phyloP scores from a whole-genome alignment of 2,329 filamentous ascomycete genomes.

The Trichoderma lentiforme region DNA sequence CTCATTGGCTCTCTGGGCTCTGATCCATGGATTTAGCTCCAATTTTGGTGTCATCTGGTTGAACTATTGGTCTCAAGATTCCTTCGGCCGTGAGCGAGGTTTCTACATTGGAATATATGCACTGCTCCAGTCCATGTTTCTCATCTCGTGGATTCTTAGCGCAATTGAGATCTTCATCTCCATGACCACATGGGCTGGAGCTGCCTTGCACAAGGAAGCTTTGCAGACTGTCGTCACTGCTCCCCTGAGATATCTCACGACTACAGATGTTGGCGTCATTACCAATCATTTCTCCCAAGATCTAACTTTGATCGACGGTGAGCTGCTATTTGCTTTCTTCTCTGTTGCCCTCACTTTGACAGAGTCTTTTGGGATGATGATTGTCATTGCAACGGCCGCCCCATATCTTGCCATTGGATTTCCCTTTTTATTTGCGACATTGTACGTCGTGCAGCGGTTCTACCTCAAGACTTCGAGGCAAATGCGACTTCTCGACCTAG shows the following conservation, averaged over 20 bases:
- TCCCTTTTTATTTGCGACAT: constrained; percentile 43
- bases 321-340: constrained; percentile 31
- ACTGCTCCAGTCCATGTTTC: constrained; percentile 4
- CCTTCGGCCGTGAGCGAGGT: neutral
- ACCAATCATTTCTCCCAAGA: no score
- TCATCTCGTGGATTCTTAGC: neutral
- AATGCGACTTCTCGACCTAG: constrained; percentile 57
- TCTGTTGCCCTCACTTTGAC: constrained; percentile 24
- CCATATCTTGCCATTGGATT: constrained; percentile 45
- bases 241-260: no score
- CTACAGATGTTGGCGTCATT: no score
- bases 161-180: constrained; percentile 21
- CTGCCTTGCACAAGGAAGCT: constrained; percentile 27
- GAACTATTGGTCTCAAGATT: constrained; percentile 2
- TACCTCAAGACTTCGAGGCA: constrained; percentile 59
- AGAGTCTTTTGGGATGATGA: constrained; percentile 34
- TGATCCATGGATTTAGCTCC: constrained; percentile 1
- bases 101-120: constrained; percentile 10
- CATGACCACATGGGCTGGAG: constrained; percentile 26
- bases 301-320: constrained; percentile 28
- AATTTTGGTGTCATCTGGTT: constrained; percentile 2
- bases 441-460: constrained; percentile 51
- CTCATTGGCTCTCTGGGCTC: neutral
- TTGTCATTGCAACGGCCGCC: constrained; percentile 40
- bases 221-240: constrained; percentile 25